Conservation (phyloP, 441 rosid genomes). For the Arabidopsis hybrid region DNA sequence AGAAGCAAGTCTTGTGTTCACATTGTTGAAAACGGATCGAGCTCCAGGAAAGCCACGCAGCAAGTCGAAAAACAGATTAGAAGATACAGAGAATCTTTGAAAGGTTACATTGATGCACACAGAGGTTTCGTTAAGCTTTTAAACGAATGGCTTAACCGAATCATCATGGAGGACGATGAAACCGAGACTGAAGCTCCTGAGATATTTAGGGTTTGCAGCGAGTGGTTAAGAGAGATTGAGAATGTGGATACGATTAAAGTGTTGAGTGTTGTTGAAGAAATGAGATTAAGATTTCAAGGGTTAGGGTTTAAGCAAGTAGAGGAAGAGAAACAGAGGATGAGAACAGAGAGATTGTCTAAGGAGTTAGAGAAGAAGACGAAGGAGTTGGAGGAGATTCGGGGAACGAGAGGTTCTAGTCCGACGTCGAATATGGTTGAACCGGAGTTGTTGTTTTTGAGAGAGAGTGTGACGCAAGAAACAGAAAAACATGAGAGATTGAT, state of each 20-base stretch:
- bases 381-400: conserved; percentile 21
- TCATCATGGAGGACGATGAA: conserved; percentile 47
- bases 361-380: conserved; percentile 31
- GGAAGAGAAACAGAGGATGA: conserved; percentile 40
- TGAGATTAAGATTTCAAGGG: conserved; percentile 43
- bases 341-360: conserved; percentile 35
- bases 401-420: background rate
- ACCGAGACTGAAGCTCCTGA: conserved; percentile 48
- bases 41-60: conserved; percentile 45
- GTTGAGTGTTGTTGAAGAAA: conserved; percentile 44
- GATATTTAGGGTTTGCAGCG: conserved; percentile 48
- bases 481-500: conserved; percentile 41
- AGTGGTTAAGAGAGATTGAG: conserved; percentile 50
- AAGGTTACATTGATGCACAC: conserved; percentile 48
- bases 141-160: conserved; percentile 55
- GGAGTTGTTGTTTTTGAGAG: conserved; percentile 35
- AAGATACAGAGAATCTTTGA: conserved; percentile 47
- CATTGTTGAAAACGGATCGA: conserved; percentile 37
- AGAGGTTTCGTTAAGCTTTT: conserved; percentile 48
- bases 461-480: conserved; percentile 42
- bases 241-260: conserved; percentile 48
- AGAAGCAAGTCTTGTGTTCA: conserved; percentile 43
- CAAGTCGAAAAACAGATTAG: conserved; percentile 44
- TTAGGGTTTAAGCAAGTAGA: conserved; percentile 50
- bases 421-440: conserved; percentile 3